Evolutionary conservation across 202 grass and related monocot genomes (phyloP).

Genomic region (Carex arenaria): DNA sequence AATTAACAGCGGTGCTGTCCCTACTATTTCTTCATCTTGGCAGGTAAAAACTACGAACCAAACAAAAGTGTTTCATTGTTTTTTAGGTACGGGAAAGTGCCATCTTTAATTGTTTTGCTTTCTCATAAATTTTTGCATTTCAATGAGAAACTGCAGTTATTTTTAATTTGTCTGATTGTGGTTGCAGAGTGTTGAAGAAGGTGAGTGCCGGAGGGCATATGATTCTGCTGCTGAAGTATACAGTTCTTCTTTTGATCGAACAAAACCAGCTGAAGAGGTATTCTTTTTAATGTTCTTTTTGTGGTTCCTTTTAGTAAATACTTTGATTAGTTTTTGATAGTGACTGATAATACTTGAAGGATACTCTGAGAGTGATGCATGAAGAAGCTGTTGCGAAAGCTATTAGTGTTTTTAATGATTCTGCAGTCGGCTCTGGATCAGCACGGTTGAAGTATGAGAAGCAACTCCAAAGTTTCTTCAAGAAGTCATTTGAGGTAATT

Average conservation of each 20-base stretch:
- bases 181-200: constrained; percentile 91
- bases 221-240: constrained; percentile 72
- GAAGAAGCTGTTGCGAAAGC: constrained; percentile 73
- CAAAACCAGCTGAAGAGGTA: constrained; percentile 80
- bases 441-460: constrained; percentile 82
- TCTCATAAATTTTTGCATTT: not conserved
- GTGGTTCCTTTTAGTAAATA: not conserved
- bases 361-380: constrained; percentile 68
- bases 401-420: constrained; percentile 53
- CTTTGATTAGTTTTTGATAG: constrained; percentile 17
- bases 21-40: constrained; percentile 95
- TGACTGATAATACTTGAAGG: constrained; percentile 31
- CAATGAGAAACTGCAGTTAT: not conserved
- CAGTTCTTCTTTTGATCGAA: constrained; percentile 71
- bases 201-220: constrained; percentile 86
- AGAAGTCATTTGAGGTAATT: constrained; percentile 75
- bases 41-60: constrained; percentile 37
- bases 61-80: constrained; percentile 4
- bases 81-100: not conserved
- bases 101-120: not conserved
- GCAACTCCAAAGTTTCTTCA: constrained; percentile 69
- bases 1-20: constrained; percentile 88
- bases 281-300: constrained; percentile 12
- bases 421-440: constrained; percentile 66
- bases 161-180: constrained; percentile 9